Evolutionary conservation across 495 filamentous ascomycete genomes (phyloP).

Genomic region (Glonium stellatum): DNA sequence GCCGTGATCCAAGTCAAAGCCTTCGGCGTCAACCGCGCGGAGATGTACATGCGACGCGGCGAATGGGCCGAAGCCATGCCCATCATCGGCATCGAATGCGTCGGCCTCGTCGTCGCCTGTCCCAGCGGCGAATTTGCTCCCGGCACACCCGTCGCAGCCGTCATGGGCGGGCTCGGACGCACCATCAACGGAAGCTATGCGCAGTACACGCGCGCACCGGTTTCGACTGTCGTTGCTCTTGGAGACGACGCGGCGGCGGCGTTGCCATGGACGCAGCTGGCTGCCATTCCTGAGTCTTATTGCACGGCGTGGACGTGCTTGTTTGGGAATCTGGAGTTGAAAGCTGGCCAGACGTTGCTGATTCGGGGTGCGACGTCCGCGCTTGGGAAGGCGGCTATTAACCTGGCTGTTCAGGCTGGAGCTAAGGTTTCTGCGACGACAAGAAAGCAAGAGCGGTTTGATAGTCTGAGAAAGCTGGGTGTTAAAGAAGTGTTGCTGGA

Average conservation of each 20-base stretch:
- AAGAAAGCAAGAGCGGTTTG: slow-evolving; percentile 30
- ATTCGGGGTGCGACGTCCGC: slow-evolving; percentile 43
- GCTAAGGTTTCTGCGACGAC: slow-evolving; percentile 41
- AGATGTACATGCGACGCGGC: slow-evolving; percentile 47
- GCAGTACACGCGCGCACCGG: slow-evolving; percentile 35
- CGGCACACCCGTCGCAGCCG: slow-evolving; percentile 36
- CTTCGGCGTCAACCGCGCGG: slow-evolving; percentile 47
- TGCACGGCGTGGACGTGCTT: slow-evolving; percentile 43
- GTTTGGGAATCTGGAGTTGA: slow-evolving; percentile 36
- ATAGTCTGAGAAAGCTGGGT: slow-evolving; percentile 32
- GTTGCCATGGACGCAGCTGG: slow-evolving; percentile 39
- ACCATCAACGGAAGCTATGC: slow-evolving; percentile 40
- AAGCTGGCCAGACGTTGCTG: slow-evolving; percentile 34
- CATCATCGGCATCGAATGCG: slow-evolving; percentile 44
- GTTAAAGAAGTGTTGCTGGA: slow-evolving; percentile 33
- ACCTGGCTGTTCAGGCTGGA: slow-evolving; percentile 41
- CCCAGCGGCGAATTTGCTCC: slow-evolving; percentile 34
- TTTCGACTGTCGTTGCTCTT: slow-evolving; percentile 37
- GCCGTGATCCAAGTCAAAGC: slow-evolving; percentile 40
- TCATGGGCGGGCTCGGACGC: slow-evolving; percentile 44
- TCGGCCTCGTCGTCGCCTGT: slow-evolving; percentile 39
- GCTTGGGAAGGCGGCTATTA: slow-evolving; percentile 41
- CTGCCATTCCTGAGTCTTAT: slow-evolving; percentile 42
- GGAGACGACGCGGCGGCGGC: slow-evolving; percentile 18
- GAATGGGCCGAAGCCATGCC: slow-evolving; percentile 45